phyloP scores from a whole-genome alignment of 306 rosid species.

The Geum urbanum region DNA sequence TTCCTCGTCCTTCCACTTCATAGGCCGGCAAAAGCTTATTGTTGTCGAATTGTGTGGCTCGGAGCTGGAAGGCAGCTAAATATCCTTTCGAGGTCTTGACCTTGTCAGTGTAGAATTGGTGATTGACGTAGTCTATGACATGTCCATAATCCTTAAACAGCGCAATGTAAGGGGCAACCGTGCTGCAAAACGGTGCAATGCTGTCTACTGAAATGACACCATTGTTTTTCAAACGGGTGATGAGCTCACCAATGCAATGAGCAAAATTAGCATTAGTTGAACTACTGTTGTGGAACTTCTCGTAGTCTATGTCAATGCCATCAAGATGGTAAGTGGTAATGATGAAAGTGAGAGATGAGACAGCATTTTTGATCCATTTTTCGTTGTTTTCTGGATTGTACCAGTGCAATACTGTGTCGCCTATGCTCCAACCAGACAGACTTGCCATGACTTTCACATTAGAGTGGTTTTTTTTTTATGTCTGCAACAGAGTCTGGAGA shows the following conservation, averaged over 20 bases:
- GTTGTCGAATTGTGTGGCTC: constrained; percentile 27
- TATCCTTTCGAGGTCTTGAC: constrained; percentile 34
- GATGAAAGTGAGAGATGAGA: constrained; percentile 36
- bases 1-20: constrained; percentile 52
- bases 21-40: constrained; percentile 40
- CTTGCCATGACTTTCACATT: constrained; percentile 48
- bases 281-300: constrained; percentile 32
- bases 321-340: constrained; percentile 40
- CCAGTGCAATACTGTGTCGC: constrained; percentile 41
- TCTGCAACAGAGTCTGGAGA: constrained; percentile 36
- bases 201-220: constrained; percentile 43
- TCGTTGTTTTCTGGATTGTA: constrained; percentile 33
- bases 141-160: constrained; percentile 29
- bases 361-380: constrained; percentile 48
- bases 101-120: constrained; percentile 52
- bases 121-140: constrained; percentile 46
- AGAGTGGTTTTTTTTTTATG: constrained; percentile 33
- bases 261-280: constrained; percentile 27
- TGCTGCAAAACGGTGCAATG: constrained; percentile 48
- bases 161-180: constrained; percentile 33
- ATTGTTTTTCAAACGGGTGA: constrained; percentile 42
- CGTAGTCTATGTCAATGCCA: constrained; percentile 53
- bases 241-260: constrained; percentile 54
- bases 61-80: constrained; percentile 26
- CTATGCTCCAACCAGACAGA: constrained; percentile 51